phyloP scores from a whole-genome alignment of 805 yeast genomes.

The Candida nanaspora region DNA sequence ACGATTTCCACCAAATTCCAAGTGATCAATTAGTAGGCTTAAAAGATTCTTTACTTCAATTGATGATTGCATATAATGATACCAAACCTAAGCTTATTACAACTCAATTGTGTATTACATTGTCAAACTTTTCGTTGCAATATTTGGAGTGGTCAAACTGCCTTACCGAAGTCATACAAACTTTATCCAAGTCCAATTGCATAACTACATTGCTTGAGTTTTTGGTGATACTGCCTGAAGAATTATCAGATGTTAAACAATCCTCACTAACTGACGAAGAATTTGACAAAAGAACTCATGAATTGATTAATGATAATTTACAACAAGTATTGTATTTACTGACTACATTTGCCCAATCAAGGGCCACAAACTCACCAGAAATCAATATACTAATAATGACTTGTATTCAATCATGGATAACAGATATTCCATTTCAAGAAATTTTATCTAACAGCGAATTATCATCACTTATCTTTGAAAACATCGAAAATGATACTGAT shows the following conservation, averaged over 20 bases:
- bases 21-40: constrained; percentile 48
- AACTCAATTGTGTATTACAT: constrained; percentile 74
- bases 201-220: constrained; percentile 61
- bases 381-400: constrained; percentile 46
- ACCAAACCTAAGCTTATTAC: constrained; percentile 51
- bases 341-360: constrained; percentile 35
- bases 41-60: constrained; percentile 57
- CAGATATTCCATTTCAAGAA: constrained; percentile 70
- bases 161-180: constrained; percentile 54
- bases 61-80: constrained; percentile 41
- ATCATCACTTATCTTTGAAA: constrained; percentile 59
- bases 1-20: constrained; percentile 77
- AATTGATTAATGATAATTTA: constrained; percentile 60
- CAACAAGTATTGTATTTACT: constrained; percentile 60
- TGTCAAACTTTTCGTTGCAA: constrained; percentile 80
- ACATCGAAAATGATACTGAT: constrained; percentile 48
- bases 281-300: constrained; percentile 53
- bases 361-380: constrained; percentile 22
- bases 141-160: constrained; percentile 67
- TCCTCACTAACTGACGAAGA: constrained; percentile 81
- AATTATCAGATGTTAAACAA: constrained; percentile 67
- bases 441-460: constrained; percentile 60
- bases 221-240: constrained; percentile 86
- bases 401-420: constrained; percentile 86
- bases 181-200: constrained; percentile 34